These are phyloP conservation scores for Alectoria sarmentosa DNA, from an alignment of 495 filamentous ascomycete genomes.

Conservation along the genomic window DNA sequence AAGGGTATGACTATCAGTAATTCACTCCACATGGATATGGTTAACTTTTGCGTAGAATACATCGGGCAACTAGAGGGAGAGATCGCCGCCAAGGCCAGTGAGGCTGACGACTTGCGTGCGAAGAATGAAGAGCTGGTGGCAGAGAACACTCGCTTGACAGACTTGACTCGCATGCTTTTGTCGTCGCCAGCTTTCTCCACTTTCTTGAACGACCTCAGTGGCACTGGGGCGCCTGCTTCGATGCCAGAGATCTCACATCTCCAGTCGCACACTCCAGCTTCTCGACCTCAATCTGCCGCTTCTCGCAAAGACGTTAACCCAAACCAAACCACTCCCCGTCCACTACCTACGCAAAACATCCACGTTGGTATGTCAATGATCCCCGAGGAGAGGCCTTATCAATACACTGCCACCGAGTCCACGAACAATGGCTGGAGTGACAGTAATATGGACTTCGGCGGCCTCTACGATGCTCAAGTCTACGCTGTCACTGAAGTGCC, in stretches of 20 bases:
- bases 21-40: slow-evolving; percentile 15
- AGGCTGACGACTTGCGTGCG: slow-evolving; percentile 60
- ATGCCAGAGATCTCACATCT: slow-evolving; percentile 32
- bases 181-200: slow-evolving; percentile 78
- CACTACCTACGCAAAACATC: slow-evolving; percentile 46
- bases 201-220: slow-evolving; percentile 68
- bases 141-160: slow-evolving; percentile 71
- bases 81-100: slow-evolving; percentile 62
- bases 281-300: slow-evolving; percentile 34
- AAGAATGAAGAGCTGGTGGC: slow-evolving; percentile 69
- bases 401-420: slow-evolving; percentile 55
- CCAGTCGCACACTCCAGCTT: slow-evolving; percentile 30
- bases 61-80: slow-evolving; percentile 87
- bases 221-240: slow-evolving; percentile 39
- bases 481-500: slow-evolving; percentile 75
- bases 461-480: slow-evolving; percentile 63
- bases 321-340: slow-evolving; percentile 40
- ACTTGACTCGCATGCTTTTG: slow-evolving; percentile 74
- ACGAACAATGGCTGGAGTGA: slow-evolving; percentile 47
- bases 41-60: slow-evolving; percentile 70
- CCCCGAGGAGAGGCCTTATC: slow-evolving; percentile 58
- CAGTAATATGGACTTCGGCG: slow-evolving; percentile 41
- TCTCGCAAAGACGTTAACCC: slow-evolving; percentile 58
- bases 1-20: slow-evolving; percentile 62
- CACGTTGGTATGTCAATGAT: slow-evolving; percentile 67